phyloP scores from a whole-genome alignment of 495 filamentous ascomycete genomes.

The Annulohypoxylon nitens region DNA sequence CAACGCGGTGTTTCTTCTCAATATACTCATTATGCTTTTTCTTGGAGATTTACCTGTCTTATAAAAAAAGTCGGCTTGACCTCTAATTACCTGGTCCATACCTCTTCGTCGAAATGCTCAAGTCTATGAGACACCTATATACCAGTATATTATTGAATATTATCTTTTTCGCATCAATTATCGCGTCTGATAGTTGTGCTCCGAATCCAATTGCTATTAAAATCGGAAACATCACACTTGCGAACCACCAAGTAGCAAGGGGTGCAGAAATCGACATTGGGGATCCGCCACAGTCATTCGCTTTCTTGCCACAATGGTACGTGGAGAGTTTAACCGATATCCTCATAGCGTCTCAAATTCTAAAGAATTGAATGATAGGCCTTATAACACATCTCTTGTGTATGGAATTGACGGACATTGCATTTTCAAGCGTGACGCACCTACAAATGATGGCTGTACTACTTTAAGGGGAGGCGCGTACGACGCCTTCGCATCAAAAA shows the following conservation, averaged over 20 bases:
- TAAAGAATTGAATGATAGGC: background rate
- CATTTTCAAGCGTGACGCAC: background rate
- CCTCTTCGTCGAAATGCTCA: background rate
- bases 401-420: background rate
- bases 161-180: background rate
- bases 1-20: background rate
- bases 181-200: background rate
- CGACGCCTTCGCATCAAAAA: background rate
- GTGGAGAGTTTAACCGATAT: background rate
- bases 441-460: background rate
- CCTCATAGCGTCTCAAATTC: background rate
- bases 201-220: background rate
- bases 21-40: background rate
- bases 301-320: background rate
- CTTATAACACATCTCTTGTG: background rate
- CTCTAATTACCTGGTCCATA: background rate
- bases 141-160: background rate
- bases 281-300: background rate
- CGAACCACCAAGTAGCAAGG: conserved; percentile 3
- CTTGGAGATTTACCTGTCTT: background rate
- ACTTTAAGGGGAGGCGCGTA: background rate
- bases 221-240: background rate
- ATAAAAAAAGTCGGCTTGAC: background rate
- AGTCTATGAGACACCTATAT: background rate
- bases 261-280: background rate